These are phyloP conservation scores for Grosmannia huntii DNA, from an alignment of 2,329 filamentous ascomycete genomes.

Conservation along the genomic window DNA sequence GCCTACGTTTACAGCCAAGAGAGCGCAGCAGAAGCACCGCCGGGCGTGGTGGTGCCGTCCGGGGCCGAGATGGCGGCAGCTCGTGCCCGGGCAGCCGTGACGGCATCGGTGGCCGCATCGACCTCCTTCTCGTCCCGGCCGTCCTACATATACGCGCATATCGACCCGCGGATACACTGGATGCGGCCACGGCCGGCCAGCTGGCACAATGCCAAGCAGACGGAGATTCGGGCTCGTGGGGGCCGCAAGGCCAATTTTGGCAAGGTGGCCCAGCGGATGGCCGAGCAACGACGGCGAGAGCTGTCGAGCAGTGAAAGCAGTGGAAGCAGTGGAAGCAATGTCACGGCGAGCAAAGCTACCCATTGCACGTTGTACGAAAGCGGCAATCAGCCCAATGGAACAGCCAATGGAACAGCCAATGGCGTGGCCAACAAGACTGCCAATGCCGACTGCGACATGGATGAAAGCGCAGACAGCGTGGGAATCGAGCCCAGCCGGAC, in stretches of 20 bases:
- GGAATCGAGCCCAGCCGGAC: not conserved
- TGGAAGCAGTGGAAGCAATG: not conserved
- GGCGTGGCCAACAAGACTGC: not conserved
- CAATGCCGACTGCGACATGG: not conserved
- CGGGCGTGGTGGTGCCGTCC: slow-evolving; percentile 9
- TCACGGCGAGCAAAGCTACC: not conserved
- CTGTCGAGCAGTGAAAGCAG: not conserved
- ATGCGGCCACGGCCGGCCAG: slow-evolving; percentile 26
- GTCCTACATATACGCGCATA: slow-evolving; percentile 26
- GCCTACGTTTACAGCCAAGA: slow-evolving; percentile 16
- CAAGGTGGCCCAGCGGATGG: slow-evolving; percentile 25
- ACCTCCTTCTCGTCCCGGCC: slow-evolving; percentile 13
- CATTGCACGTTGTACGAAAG: no score
- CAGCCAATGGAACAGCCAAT: not conserved
- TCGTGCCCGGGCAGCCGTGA: not conserved
- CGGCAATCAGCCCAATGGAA: not conserved
- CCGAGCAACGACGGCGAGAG: not conserved
- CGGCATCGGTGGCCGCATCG: not conserved
- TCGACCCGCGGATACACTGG: slow-evolving; percentile 40
- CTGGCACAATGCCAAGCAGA: slow-evolving; percentile 34
- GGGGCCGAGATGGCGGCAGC: slow-evolving; percentile 4
- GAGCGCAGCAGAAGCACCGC: slow-evolving; percentile 10
- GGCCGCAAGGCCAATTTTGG: slow-evolving; percentile 39
- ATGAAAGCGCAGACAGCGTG: not conserved
- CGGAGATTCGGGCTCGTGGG: slow-evolving; percentile 35